Evolutionary conservation across 176 grass and related monocot species (phyloP).

Genomic region (Typha latifolia): DNA sequence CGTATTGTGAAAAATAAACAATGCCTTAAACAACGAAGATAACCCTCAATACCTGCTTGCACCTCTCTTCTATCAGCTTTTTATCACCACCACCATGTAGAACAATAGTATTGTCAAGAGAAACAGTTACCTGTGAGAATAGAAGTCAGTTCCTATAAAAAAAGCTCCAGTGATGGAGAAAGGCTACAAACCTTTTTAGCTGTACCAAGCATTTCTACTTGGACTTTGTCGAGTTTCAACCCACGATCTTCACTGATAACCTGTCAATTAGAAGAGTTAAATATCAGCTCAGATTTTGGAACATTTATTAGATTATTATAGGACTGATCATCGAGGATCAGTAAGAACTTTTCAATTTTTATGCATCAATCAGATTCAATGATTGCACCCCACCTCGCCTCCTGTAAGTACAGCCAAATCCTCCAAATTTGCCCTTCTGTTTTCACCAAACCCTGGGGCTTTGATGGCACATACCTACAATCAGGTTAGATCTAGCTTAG

Average conservation of each 20-base stretch:
- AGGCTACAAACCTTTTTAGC: slow-evolving; percentile 71
- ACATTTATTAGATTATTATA: not conserved
- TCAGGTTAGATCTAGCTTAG: slow-evolving; percentile 2
- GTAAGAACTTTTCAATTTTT: no score
- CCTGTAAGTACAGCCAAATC: slow-evolving; percentile 83
- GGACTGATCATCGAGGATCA: no score
- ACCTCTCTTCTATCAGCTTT: slow-evolving; percentile 68
- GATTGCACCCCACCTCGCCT: slow-evolving; percentile 48
- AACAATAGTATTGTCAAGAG: slow-evolving; percentile 80
- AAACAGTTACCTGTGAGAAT: slow-evolving; percentile 61
- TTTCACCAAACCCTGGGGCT: slow-evolving; percentile 97
- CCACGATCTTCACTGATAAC: slow-evolving; percentile 72
- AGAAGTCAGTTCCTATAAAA: slow-evolving; percentile 18
- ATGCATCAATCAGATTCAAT: not conserved
- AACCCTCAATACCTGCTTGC: slow-evolving; percentile 44
- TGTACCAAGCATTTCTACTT: slow-evolving; percentile 80
- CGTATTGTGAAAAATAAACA: not conserved
- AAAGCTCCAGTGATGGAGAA: slow-evolving; percentile 13
- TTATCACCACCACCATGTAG: slow-evolving; percentile 80
- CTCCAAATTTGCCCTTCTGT: slow-evolving; percentile 78
- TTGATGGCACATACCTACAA: slow-evolving; percentile 90
- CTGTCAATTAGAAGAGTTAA: slow-evolving; percentile 37
- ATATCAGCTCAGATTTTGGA: not conserved
- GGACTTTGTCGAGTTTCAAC: slow-evolving; percentile 56
- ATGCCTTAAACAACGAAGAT: not conserved